Conservation (phyloP, 1,139 yeast species). For the Magnusiomyces tetraspermus region DNA sequence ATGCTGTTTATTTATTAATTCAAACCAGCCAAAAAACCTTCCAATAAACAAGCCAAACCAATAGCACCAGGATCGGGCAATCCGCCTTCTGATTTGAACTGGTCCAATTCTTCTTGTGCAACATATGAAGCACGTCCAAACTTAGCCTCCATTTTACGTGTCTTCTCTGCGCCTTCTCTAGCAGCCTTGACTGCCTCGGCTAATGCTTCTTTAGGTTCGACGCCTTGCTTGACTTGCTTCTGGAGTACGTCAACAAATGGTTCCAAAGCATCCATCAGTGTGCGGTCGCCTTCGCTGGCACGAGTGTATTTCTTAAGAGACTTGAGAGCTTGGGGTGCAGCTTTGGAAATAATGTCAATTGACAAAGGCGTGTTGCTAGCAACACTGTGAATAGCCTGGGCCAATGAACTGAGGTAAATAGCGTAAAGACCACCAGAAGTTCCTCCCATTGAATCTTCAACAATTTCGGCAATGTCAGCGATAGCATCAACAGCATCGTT, state of each 20-base stretch:
- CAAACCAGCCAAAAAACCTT: constrained; percentile 23
- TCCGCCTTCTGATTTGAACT: constrained; percentile 35
- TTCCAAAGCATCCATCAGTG: constrained; percentile 46
- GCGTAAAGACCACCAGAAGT: constrained; percentile 92
- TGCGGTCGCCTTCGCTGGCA: constrained; percentile 57
- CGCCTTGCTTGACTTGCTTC: background rate
- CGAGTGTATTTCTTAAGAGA: constrained; percentile 71
- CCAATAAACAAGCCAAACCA: constrained; percentile 30
- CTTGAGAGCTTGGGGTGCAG: constrained; percentile 45
- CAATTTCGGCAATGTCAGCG: constrained; percentile 57
- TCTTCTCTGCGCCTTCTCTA: constrained; percentile 61
- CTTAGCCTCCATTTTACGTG: constrained; percentile 67
- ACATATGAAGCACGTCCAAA: constrained; percentile 94
- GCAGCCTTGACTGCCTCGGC: constrained; percentile 59
- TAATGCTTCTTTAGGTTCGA: constrained; percentile 39
- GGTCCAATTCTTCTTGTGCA: constrained; percentile 44
- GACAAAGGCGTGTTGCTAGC: constrained; percentile 28
- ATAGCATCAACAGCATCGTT: constrained; percentile 48
- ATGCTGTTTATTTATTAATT: constrained; percentile 1
- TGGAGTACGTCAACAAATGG: constrained; percentile 63
- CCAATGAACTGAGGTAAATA: constrained; percentile 63
- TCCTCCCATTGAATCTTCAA: constrained; percentile 92
- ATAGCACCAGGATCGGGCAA: constrained; percentile 91
- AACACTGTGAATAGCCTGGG: constrained; percentile 37
- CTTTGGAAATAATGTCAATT: constrained; percentile 34